These are phyloP conservation scores for Hordeum pubiflorum DNA, from an alignment of 202 grass and related monocot species.

Conservation along the genomic window DNA sequence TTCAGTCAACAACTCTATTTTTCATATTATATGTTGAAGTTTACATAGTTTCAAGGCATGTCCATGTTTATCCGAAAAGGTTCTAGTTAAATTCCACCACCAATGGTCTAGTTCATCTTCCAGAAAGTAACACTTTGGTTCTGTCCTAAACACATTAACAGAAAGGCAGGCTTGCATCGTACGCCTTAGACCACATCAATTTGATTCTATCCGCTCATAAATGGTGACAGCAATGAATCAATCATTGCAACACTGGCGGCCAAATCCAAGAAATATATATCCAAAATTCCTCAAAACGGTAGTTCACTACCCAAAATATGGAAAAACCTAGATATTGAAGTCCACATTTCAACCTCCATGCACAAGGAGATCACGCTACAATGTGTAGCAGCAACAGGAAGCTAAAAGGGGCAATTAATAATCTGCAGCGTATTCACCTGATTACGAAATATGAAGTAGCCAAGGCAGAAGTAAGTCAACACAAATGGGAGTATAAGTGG, in stretches of 20 bases:
- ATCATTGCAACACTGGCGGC: neutral
- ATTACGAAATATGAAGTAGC: conserved; percentile 88
- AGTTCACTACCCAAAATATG: neutral
- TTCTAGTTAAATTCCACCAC: neutral
- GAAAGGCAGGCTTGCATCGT: neutral
- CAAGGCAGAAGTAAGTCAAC: conserved; percentile 83
- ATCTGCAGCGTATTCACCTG: conserved; percentile 49
- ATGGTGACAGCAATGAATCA: neutral
- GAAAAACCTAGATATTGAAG: neutral
- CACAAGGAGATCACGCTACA: neutral
- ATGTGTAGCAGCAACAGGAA: neutral
- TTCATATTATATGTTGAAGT: neutral
- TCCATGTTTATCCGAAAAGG: neutral
- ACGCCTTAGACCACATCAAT: neutral
- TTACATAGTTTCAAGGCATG: neutral
- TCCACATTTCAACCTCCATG: conserved; percentile 13
- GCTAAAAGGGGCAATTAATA: neutral
- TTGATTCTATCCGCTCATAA: neutral
- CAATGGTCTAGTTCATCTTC: neutral
- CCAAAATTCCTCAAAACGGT: neutral
- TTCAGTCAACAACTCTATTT: neutral
- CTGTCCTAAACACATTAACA: neutral
- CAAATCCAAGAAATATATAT: neutral
- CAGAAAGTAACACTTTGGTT: neutral
- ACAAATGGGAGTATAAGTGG: conserved; percentile 93